phyloP scores from a whole-genome alignment of 2,329 filamentous ascomycete genomes.

The Phialophora verrucosa region DNA sequence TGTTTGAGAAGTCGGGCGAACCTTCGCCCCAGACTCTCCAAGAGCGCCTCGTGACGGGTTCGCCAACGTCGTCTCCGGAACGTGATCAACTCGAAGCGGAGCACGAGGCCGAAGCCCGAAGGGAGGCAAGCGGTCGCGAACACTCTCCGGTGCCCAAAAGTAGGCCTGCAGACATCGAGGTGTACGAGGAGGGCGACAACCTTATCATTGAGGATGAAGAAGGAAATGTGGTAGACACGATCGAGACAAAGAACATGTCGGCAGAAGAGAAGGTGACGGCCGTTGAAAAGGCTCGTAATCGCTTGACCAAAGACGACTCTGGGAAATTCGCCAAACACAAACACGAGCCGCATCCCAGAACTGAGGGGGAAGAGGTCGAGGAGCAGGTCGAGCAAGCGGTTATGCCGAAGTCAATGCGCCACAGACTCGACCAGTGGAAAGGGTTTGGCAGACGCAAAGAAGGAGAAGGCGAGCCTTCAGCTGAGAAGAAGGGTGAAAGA shows the following conservation, averaged over 20 bases:
- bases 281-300: conserved; percentile 57
- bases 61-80: conserved; percentile 32
- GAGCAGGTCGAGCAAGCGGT: conserved; percentile 47
- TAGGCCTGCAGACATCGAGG: conserved; percentile 58
- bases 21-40: conserved; percentile 34
- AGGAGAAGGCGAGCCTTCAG: conserved; percentile 38
- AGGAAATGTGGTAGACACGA: conserved; percentile 79
- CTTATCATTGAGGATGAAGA: conserved; percentile 84
- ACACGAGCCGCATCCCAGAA: conserved; percentile 50
- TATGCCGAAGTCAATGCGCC: conserved; percentile 51
- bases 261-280: conserved; percentile 67
- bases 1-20: conserved; percentile 39
- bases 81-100: conserved; percentile 51
- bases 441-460: conserved; percentile 51
- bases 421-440: conserved; percentile 54
- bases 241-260: conserved; percentile 54
- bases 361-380: conserved; percentile 51
- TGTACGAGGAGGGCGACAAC: conserved; percentile 80
- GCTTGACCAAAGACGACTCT: conserved; percentile 59
- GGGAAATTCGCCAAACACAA: conserved; percentile 56
- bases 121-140: conserved; percentile 43
- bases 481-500: conserved; percentile 41
- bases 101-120: conserved; percentile 40
- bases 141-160: conserved; percentile 11
- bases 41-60: conserved; percentile 23